phyloP scores from a whole-genome alignment of 2,329 filamentous ascomycete genomes.

The Ceratocystis lukuohia region DNA sequence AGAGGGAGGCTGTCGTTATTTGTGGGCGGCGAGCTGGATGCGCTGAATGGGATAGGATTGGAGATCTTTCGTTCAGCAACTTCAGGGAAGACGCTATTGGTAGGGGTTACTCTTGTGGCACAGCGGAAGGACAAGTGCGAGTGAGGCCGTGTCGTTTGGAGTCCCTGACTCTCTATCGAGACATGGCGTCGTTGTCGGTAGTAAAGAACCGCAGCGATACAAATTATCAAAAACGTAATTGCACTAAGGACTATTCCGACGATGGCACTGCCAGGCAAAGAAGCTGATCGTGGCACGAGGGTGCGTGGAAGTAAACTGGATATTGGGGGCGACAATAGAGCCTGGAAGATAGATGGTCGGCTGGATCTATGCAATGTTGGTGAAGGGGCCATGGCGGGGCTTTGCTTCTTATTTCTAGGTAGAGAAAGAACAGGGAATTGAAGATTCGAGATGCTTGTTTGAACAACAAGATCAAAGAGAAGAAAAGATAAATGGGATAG shows the following conservation, averaged over 20 bases:
- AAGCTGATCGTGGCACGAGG: neutral
- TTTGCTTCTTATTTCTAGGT: too few species aligned
- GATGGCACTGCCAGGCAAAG: conserved; percentile 9
- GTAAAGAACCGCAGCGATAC: conserved; percentile 28
- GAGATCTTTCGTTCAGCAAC: neutral
- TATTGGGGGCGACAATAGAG: neutral
- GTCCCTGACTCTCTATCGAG: conserved; percentile 27
- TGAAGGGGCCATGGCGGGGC: neutral
- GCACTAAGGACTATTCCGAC: conserved; percentile 28
- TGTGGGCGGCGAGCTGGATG: neutral
- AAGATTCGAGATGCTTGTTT: conserved; percentile 4
- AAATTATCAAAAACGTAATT: conserved; percentile 28
- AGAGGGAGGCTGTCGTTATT: neutral
- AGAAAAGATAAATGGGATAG: neutral
- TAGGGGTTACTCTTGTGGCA: conserved; percentile 33
- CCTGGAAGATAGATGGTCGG: neutral
- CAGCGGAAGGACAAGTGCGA: conserved; percentile 41
- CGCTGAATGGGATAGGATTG: conserved; percentile 5
- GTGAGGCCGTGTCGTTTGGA: conserved; percentile 25
- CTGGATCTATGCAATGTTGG: neutral
- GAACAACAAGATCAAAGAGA: neutral
- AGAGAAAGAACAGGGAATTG: too few species aligned
- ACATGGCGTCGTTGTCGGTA: conserved; percentile 37
- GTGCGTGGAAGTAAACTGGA: neutral
- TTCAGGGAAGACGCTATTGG: conserved; percentile 27